Evolutionary conservation across 1,284 basidiomycete genomes (phyloP), one percentile per base, ranked within the genome.

Genomic region (Wallemia hederae): DNA sequence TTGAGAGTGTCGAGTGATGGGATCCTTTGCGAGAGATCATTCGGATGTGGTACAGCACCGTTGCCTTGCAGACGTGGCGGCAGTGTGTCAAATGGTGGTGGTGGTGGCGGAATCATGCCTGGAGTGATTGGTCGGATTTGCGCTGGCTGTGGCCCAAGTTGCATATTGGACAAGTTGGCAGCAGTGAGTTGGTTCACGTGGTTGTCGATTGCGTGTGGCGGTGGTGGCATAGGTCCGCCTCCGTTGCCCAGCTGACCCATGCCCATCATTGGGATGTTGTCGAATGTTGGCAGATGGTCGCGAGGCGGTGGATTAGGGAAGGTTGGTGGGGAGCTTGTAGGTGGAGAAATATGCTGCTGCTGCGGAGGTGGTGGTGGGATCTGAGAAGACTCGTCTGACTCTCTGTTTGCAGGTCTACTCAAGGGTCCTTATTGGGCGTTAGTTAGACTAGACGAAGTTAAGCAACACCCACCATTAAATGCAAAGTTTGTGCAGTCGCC

Each of bases 401-500:
- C 14, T 49, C 29, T 31, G 17, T 31, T 31, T 7, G 39, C 14
- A 11, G 39, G 39, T 49, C 22, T 49, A n/a, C 22, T 49, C 3
- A 22, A 5, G 22, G 39, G 11, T 5, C 39, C 39, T 49, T 49
- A n/a, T 7, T 11, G 22, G 5, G n/a, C 11, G 39, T 49, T 49
- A 11, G 19, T 15, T 49, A 22, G 19, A 7, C 22, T 11, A 15
- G 11, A 49, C 22, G 22, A 49, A 17, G 11, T 15, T n/a, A 59
- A 39, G 25, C 22, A 60, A 34, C 22, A 74, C 80, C 71, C 67
- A 89, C 87, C 70, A 55, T 76, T 76, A 31, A 75, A 72, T 28
- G 86, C 85, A 69, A 88, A 86, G 26, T 83, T 80, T 63, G 86
- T 83, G 67, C 87, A 91, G 29, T 88, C 86, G 56, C 74, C 75